A percentile compares a stretch with the other conserved stretches of the same genome.
These are phyloP conservation scores for Lyophyllum semitale DNA, from an alignment of 768 basidiomycete species.

Conservation along the genomic window DNA sequence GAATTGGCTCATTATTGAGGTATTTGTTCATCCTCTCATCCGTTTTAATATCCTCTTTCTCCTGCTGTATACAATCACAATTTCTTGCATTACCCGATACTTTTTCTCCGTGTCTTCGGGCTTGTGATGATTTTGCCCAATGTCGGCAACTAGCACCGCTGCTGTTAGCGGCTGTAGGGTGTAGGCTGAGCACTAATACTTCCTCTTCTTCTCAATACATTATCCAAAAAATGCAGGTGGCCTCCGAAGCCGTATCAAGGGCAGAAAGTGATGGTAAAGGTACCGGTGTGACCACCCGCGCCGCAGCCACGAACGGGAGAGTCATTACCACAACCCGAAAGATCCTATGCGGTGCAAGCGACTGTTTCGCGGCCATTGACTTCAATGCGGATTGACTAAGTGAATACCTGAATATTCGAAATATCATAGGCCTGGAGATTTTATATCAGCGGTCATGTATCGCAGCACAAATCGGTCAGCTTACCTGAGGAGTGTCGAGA, in stretches of 20 bases:
- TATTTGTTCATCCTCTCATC: neutral
- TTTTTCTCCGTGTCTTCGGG: neutral
- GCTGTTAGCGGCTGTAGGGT: no score
- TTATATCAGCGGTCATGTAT: neutral
- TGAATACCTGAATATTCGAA: conserved; percentile 46
- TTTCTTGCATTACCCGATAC: neutral
- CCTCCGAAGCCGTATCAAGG: conserved; percentile 17
- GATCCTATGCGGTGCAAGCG: conserved; percentile 37
- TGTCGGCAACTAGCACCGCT: neutral
- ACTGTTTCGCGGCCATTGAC: conserved; percentile 41
- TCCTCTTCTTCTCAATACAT: no score
- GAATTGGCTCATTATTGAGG: conserved; percentile 2
- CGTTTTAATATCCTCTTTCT: conserved; percentile 11
- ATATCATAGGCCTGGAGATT: conserved; percentile 40
- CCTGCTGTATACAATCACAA: conserved; percentile 2
- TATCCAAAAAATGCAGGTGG: no score
- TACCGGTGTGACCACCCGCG: conserved; percentile 32
- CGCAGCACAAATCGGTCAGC: conserved; percentile 1
- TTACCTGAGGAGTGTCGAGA: conserved; percentile 34
- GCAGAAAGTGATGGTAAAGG: conserved; percentile 36
- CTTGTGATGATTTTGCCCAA: neutral
- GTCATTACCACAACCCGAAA: conserved; percentile 40
- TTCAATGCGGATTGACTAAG: conserved; percentile 35
- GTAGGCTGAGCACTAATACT: no score
- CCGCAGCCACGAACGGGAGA: conserved; percentile 37